A percentile compares a stretch with the other conserved stretches of the same genome.
phyloP scores from a whole-genome alignment of 345 rosid species.

The Populus ilicifolia region DNA sequence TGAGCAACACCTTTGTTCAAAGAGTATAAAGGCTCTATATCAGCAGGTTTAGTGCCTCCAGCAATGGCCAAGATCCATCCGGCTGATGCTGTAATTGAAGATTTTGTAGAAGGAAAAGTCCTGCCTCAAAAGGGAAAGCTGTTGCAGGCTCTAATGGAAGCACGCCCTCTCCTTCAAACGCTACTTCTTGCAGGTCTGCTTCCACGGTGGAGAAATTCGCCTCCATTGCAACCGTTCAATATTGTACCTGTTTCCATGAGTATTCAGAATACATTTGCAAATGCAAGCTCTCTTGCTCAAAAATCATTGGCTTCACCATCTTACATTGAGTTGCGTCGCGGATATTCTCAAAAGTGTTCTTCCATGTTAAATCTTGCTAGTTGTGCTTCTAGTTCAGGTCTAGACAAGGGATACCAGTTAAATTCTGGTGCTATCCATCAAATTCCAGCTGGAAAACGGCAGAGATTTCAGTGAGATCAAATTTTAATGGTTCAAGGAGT shows the following conservation, averaged over 20 bases:
- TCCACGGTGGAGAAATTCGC: conserved; percentile 95
- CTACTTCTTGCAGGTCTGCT: conserved; percentile 85
- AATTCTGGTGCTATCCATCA: conserved; percentile 23
- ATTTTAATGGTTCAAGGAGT: conserved; percentile 23
- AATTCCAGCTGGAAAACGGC: conserved; percentile 49
- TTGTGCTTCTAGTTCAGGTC: conserved; percentile 32
- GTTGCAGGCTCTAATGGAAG: conserved; percentile 59
- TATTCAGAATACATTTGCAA: conserved; percentile 5
- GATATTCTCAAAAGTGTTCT: conserved; percentile 42
- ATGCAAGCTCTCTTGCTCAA: conserved; percentile 8
- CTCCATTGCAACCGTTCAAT: conserved; percentile 62
- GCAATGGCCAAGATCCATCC: conserved; percentile 34
- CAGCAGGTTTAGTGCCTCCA: conserved; percentile 17
- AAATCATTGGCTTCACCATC: conserved; percentile 17
- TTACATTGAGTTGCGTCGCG: conserved; percentile 21
- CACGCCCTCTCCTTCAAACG: conserved; percentile 77
- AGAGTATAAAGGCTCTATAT: conserved; percentile 12
- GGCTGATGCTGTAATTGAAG: conserved; percentile 41
- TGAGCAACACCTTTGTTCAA: conserved; percentile 26
- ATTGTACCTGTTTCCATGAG: conserved; percentile 50
- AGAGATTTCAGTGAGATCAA: conserved; percentile 45
- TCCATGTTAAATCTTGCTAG: conserved; percentile 45
- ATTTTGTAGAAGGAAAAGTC: conserved; percentile 42
- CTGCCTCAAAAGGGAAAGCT: conserved; percentile 73
- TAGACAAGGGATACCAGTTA: conserved; percentile 17